Evolutionary conservation across 345 rosid species (phyloP), one percentile per base, ranked within the genome.

Genomic region (Syzygium jambos): DNA sequence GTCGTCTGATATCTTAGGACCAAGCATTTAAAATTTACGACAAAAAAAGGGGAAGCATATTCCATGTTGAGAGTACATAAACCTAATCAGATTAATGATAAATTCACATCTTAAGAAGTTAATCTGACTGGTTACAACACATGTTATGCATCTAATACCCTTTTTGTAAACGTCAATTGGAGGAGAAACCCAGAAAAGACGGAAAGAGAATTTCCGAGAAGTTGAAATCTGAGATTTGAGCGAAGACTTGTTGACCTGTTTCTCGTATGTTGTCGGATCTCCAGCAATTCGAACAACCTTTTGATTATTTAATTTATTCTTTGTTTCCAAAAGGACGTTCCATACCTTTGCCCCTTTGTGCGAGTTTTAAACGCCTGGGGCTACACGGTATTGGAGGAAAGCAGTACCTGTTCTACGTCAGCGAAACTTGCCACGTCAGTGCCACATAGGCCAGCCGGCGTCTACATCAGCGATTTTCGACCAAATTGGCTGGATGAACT

Each of bases 11-110:
- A 41, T 41, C 43, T 3, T 41, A 41, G 43, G 43, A 25, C 65
- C 2, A 0, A 23, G 13, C n/a, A 0, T 25, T 27, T n/a, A 61
- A 27, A 61, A 61, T 30, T 61, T 0, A 13, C 34, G 5, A 17
- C n/a, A 0, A 61, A 61, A 59, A 61, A 13, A 0, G 34, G 30
- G 34, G 8, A 61, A n/a, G 17, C 73, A 1, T 61, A 61, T 61
- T 61, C 68, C 30, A 12, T 11, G 4, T 5, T 61, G 68, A 61
- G 0, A 12, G 8, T 61, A 61, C 68, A 12, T 27, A 59, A 27
- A 61, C 8, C n/a, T 61, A 61, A 61, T 61, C 34, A 27, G 34
- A 61, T n/a, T 61, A 13, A 12, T 61, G 73, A 61, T 3, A 13
- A 13, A 61, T 0, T 52, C 5, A 61, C 34, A 1, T 12, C 73